Evolutionary conservation across 225 moss, liverwort and hornwort species (phyloP), one percentile per base, ranked within the genome.

Genomic region (Lunularia cruciata): DNA sequence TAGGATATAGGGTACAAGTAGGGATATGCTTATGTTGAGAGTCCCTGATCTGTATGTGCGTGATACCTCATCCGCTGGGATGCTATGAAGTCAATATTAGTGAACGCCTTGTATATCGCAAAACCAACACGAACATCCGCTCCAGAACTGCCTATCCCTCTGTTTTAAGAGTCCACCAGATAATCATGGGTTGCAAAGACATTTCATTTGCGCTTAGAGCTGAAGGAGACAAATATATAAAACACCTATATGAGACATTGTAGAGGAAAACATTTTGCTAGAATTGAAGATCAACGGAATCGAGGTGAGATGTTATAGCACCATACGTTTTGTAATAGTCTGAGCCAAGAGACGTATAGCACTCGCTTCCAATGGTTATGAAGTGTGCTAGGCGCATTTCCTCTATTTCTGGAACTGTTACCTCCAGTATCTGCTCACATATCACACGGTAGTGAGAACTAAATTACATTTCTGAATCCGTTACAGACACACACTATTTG

Each of bases 371-470:
- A 20, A 95, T 92, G 42, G 92, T 95, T 16, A 92, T 84, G 71
- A 84, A 95, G 75, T 95, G 95, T 57, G 95, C 88, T 66, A 95
- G 79, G 53, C 95, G 86, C 95, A 95, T 95, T 81, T 90, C 86
- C 77, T 95, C 95, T n/a, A 95, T 79, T 68, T 95, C 95, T 22
- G 95, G 95, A 33, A 95, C 43, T 10, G 85, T 92, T 39, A 95
- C 92, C 78, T 95, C 95, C 66, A 92, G 70, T 37, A 92, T 52
- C 95, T 95, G 76, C 62, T 45, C 53, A 52, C 59, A 22, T 23
- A 51, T 6, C 20, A 57, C 38, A 36, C 43, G n/a, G 16, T n/a
- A 33, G 31, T 32, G 12, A 58, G 31, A 32, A 5, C 33, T 34
- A 58, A n/a, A 58, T 36, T 5, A 33, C 34, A 0, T 33, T 10